Percentiles rank a stretch among this genome's conserved stretches.
phyloP scores from a whole-genome alignment of 2,329 filamentous ascomycete species.

The Fusarium solani-melongenae region DNA sequence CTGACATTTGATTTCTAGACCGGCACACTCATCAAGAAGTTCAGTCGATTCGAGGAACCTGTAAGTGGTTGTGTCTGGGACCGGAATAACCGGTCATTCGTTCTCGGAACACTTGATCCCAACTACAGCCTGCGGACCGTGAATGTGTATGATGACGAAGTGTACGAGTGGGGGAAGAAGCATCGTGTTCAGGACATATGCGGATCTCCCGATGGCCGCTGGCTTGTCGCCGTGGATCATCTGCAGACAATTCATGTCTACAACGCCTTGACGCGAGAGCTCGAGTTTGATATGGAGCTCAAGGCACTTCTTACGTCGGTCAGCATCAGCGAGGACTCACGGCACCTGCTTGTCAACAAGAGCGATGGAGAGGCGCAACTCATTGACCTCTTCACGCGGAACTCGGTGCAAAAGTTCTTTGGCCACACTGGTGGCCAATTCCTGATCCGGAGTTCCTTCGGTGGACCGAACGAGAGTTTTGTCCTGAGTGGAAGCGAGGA shows the following conservation, averaged over 20 bases:
- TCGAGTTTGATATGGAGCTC: constrained; percentile 76
- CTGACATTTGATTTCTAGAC: constrained; percentile 57
- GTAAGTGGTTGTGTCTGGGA: constrained; percentile 94
- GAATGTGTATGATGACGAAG: constrained; percentile 69
- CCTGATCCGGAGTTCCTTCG: constrained; percentile 85
- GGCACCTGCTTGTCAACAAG: constrained; percentile 84
- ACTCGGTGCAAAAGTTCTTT: constrained; percentile 77
- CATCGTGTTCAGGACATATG: constrained; percentile 86
- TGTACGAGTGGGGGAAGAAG: constrained; percentile 74
- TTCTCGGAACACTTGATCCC: constrained; percentile 81
- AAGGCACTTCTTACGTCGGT: constrained; percentile 81
- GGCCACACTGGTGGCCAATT: constrained; percentile 81
- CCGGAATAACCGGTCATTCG: constrained; percentile 78
- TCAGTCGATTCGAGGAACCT: constrained; percentile 81
- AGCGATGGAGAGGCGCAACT: constrained; percentile 81
- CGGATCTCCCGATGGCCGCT: constrained; percentile 82
- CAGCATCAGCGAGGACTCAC: constrained; percentile 83
- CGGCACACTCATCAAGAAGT: constrained; percentile 70
- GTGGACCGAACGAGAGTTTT: constrained; percentile 91
- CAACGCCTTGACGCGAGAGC: constrained; percentile 78
- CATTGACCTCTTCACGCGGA: constrained; percentile 79
- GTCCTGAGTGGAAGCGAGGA: constrained; percentile 91
- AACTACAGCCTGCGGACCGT: constrained; percentile 76
- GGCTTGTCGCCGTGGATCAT: constrained; percentile 82
- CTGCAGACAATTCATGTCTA: constrained; percentile 81